phyloP scores from a whole-genome alignment of 1,284 basidiomycete genomes.

The Lignosus rhinocerotis region DNA sequence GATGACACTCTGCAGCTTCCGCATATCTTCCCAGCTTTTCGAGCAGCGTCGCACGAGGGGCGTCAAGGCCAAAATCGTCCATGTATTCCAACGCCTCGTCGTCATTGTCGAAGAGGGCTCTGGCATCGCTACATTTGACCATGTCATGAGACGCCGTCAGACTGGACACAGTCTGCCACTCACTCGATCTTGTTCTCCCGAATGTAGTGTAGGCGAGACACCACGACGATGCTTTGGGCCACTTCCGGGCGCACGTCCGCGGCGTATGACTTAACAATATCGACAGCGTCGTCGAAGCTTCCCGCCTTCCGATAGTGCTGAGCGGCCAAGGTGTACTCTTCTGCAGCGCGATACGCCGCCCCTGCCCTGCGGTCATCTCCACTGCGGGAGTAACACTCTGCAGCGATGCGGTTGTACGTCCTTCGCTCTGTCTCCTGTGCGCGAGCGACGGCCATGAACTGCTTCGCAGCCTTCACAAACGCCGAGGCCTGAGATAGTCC shows the following conservation, averaged over 20 bases:
- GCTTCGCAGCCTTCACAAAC: background rate
- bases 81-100: slow-evolving; percentile 61
- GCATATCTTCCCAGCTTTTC: slow-evolving; percentile 41
- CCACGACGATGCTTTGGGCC: slow-evolving; percentile 43
- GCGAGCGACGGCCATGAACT: background rate
- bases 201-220: slow-evolving; percentile 55
- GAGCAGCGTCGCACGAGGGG: slow-evolving; percentile 50
- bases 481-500: background rate
- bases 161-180: slow-evolving; percentile 20
- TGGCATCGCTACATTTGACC: slow-evolving; percentile 42
- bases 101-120: slow-evolving; percentile 46
- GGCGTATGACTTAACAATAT: slow-evolving; percentile 40
- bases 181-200: slow-evolving; percentile 45
- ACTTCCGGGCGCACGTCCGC: slow-evolving; percentile 36
- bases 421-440: slow-evolving; percentile 31
- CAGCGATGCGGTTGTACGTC: slow-evolving; percentile 50
- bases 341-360: background rate
- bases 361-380: slow-evolving; percentile 42
- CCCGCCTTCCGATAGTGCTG: slow-evolving; percentile 47
- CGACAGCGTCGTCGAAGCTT: slow-evolving; percentile 54
- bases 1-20: slow-evolving; percentile 59
- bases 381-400: slow-evolving; percentile 49
- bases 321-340: slow-evolving; percentile 46
- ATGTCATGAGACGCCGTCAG: background rate
- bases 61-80: slow-evolving; percentile 54